Percentiles rank a stretch among this genome's conserved stretches.
phyloP scores from a whole-genome alignment of 116 monocot genomes.

The Iris pallida region DNA sequence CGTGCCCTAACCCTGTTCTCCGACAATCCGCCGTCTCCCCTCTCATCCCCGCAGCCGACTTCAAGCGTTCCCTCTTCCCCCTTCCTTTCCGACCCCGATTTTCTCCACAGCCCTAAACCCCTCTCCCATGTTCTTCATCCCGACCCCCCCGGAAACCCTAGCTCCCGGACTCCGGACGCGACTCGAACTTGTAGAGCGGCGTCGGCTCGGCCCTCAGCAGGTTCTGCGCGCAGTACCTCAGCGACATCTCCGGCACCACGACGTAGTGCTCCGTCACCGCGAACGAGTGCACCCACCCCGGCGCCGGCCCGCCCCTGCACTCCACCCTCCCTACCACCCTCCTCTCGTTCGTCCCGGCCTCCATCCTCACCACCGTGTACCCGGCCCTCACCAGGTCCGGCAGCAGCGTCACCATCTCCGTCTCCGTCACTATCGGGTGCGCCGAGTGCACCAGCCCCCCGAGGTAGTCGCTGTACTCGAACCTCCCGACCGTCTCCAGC shows the following conservation, averaged over 20 bases:
- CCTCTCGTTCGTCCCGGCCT: slow-evolving; percentile 42
- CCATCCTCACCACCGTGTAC: slow-evolving; percentile 79
- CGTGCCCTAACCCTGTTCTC: no score
- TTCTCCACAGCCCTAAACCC: no score
- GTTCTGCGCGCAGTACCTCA: slow-evolving; percentile 63
- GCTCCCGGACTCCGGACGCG: slow-evolving; percentile 64
- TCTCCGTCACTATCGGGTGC: slow-evolving; percentile 76
- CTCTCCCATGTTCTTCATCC: no score
- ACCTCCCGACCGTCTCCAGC: slow-evolving; percentile 47
- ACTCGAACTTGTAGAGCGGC: slow-evolving; percentile 57
- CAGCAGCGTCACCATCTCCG: slow-evolving; percentile 69
- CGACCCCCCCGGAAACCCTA: no score
- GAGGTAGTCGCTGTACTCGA: slow-evolving; percentile 58
- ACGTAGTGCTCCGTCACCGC: slow-evolving; percentile 47
- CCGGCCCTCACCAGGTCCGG: slow-evolving; percentile 81
- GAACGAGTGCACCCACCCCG: slow-evolving; percentile 66
- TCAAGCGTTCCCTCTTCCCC: no score
- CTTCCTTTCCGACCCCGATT: no score
- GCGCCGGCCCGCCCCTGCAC: slow-evolving; percentile 43
- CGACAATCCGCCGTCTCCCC: no score
- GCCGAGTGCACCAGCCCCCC: slow-evolving; percentile 86
- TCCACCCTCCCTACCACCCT: slow-evolving; percentile 40
- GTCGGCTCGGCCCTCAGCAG: slow-evolving; percentile 50
- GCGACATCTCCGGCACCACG: slow-evolving; percentile 92
- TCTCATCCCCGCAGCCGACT: no score